A percentile compares a stretch with the other conserved stretches of the same genome.
These are phyloP conservation scores for Spergularia bocconei DNA, from an alignment of 148 eudicot species.

Conservation along the genomic window DNA sequence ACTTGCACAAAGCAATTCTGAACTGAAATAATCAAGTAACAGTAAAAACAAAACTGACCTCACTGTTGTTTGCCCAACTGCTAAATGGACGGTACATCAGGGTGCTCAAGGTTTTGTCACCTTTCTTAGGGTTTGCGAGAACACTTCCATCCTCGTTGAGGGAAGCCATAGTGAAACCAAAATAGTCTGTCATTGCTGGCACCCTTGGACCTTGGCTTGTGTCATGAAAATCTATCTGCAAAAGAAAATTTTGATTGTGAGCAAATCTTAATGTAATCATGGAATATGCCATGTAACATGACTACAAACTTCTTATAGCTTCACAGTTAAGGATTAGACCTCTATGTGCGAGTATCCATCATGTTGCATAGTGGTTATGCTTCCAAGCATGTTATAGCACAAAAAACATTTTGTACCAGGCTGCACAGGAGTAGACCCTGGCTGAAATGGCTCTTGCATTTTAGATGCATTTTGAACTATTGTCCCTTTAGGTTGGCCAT, in stretches of 20 bases:
- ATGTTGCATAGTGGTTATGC: conserved; percentile 80
- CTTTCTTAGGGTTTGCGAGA: conserved; percentile 90
- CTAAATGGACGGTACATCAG: conserved; percentile 98
- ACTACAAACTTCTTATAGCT: neutral
- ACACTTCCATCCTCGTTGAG: conserved; percentile 88
- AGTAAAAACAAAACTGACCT: conserved; percentile 44
- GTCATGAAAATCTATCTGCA: conserved; percentile 99
- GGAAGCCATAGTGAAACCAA: conserved; percentile 98
- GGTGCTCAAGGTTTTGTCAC: conserved; percentile 85
- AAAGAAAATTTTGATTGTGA: conserved; percentile 15
- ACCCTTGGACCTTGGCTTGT: conserved; percentile 95
- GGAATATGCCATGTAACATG: conserved; percentile 1
- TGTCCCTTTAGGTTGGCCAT: conserved; percentile 29
- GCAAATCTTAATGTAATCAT: conserved; percentile 11
- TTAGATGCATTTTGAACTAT: conserved; percentile 30
- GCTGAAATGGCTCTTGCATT: conserved; percentile 93
- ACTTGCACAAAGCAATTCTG: neutral
- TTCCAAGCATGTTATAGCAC: conserved; percentile 91
- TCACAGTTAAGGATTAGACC: conserved; percentile 38
- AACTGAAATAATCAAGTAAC: neutral
- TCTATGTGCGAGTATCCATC: conserved; percentile 92
- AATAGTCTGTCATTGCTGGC: conserved; percentile 96
- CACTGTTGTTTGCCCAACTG: conserved; percentile 98
- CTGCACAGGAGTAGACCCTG: conserved; percentile 85
- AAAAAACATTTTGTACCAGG: conserved; percentile 77